Base-by-base conservation (phyloP, 2,329 filamentous ascomycete genomes). In the Fusarium penzigii region DNA sequence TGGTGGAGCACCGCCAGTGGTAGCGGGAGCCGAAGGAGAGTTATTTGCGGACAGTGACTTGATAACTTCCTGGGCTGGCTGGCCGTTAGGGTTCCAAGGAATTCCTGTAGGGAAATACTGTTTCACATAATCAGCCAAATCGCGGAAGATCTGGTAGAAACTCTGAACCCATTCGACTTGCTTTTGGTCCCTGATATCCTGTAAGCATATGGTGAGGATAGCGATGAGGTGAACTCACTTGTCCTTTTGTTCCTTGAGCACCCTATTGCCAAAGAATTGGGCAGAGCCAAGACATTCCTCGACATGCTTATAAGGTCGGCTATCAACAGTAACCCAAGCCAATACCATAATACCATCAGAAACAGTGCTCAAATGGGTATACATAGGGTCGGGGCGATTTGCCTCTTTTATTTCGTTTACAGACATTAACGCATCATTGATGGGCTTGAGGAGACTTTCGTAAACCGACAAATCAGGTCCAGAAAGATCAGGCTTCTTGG, bases 251-350 rank as follows among this genome's bases (percentile, higher is more conserved):
- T 95, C 89, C 75, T 92, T 96, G 62, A 97, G 77, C 38, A 99
- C 90, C 63, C 92, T 86, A 77, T 99, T 97, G 34, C 94, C 94
- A 65, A 90, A 97, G 76, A 96, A 96, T 70, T 97, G 88, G 39
- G 92, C 90, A 46, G 91, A 88, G 29, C 87, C 86, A 17, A 96
- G 79, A 53, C 87, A 87, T 62, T 96, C 92, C 43, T 87, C 87
- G 43, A 97, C 88, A 65, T 92, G 90, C 67, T 94, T 92, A 58
- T 83, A 86, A 2, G 94, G 94, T 68, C 91, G 92, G 58, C 77
- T 81, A 47, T 95, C 89, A 44, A 94, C 84, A 1, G 88, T 89
- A 52, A 97, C 89, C 94, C 94, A 99, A 34, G 89, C 90, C 52
- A 99, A 78, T 39, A 92, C 87, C 67, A 90, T 88, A 61, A 96